Evolutionary conservation across 306 rosid species (phyloP).

Genomic region (Calophaca sinica): DNA sequence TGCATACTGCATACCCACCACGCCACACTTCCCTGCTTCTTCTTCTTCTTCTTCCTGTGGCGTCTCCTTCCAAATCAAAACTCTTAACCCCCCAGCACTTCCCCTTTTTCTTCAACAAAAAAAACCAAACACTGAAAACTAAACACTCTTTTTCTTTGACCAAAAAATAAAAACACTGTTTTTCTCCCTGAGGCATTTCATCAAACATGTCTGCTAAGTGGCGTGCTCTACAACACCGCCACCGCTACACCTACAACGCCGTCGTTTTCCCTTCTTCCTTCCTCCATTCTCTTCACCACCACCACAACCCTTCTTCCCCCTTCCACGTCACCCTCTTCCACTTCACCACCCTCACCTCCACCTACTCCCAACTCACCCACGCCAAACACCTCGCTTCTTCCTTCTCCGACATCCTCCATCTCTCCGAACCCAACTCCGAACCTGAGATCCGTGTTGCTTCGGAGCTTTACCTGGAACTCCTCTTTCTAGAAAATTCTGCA

Average conservation of each 20-base stretch:
- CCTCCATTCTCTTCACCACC: constrained; percentile 53
- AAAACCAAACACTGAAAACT: background rate
- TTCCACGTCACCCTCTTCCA: constrained; percentile 35
- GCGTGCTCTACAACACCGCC: constrained; percentile 98
- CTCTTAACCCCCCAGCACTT: no score
- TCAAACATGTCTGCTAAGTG: constrained; percentile 89
- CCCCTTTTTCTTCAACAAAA: background rate
- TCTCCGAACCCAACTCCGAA: constrained; percentile 40
- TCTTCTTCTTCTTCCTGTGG: no score
- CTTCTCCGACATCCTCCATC: constrained; percentile 54
- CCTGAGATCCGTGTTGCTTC: constrained; percentile 50
- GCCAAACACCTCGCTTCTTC: constrained; percentile 63
- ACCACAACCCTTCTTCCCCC: constrained; percentile 35
- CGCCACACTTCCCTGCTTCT: no score
- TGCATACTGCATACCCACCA: no score
- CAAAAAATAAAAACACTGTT: background rate
- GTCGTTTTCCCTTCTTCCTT: constrained; percentile 68
- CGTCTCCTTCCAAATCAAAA: no score
- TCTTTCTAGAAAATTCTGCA: constrained; percentile 75
- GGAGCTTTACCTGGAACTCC: constrained; percentile 62
- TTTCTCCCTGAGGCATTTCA: constrained; percentile 20
- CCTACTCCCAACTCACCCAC: constrained; percentile 70
- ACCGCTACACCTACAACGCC: constrained; percentile 91
- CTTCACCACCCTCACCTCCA: constrained; percentile 64
- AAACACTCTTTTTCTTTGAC: background rate